Base-by-base conservation (phyloP, 1,284 basidiomycete genomes). In the Exobasidium rhododendri region DNA sequence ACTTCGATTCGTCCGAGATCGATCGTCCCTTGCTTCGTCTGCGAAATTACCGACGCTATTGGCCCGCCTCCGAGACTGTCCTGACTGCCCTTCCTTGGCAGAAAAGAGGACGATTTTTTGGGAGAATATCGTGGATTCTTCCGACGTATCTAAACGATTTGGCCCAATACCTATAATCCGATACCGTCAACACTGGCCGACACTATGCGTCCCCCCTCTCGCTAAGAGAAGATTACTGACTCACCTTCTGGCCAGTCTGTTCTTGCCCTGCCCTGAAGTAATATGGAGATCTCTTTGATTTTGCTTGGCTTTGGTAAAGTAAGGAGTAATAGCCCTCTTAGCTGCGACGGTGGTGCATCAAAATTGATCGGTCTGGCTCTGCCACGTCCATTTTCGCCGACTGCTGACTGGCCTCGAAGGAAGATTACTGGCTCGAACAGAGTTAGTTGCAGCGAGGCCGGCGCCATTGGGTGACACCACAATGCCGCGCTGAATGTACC, bases 291-390 rank as follows among this genome's bases (percentile, higher is more conserved):
- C 71, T 88, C 90, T 40, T 89, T 88, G 73, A 98, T 88, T 78
- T 89, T 87, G 44, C 88, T 92, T 0, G 93, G 87, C 77, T 94
- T 94, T 52, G 83, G 83, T 30, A 97, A 83, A 11, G 86, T 86
- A 49, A 98, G 83, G 1, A 87, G 88, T 62, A 97, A 84, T 11
- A 97, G 83, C n/a, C 93, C 94, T 44, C 94, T 85, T 31, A 98
- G 83, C 80, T 94, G 84, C 5, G 92, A 88, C 1, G 90, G 88
- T 4, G 86, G 85, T 0, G 84, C 82, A 68, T 84, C 84, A 44
- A 64, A 53, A 64, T 77, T 67, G 61, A 71, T 59, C 20, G 62
- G 66, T 2, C 71, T 56, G 24, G 66, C 57, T 20, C 71, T 64
- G 26, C 74, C 71, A 4, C 71, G 66, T n/a, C 60, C 68, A 53